Evolutionary conservation across 2,329 filamentous ascomycete species (phyloP).

Genomic region (Trichoderma sp.): DNA sequence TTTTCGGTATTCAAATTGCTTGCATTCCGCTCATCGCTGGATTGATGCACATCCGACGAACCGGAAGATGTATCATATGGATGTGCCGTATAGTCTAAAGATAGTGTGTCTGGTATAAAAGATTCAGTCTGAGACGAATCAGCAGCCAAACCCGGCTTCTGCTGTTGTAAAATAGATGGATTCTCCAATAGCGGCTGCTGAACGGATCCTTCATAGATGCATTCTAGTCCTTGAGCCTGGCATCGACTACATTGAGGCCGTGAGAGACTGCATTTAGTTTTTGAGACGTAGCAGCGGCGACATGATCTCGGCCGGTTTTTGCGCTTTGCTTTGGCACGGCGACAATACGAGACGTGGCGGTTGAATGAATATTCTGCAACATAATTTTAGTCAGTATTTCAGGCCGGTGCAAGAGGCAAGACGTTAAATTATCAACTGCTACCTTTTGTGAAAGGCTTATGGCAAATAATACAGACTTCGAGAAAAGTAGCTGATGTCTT

Average conservation of each 20-base stretch:
- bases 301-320: constrained; percentile 3
- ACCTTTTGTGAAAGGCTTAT: background rate
- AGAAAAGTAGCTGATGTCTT: background rate
- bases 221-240: background rate
- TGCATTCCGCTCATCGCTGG: background rate
- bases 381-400: background rate
- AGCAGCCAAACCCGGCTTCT: background rate
- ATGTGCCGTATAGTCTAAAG: background rate
- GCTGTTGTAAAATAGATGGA: background rate
- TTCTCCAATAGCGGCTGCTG: background rate
- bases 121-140: background rate
- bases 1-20: too few relatives aligned
- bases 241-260: background rate
- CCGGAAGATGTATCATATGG: background rate
- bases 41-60: background rate
- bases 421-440: background rate
- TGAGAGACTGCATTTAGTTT: background rate
- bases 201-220: background rate
- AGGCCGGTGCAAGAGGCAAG: background rate
- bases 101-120: background rate
- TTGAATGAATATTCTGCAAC: background rate
- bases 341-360: constrained; percentile 6
- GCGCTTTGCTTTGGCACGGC: background rate
- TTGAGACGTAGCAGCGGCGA: background rate
- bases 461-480: background rate